Base-by-base conservation (phyloP, 305 asterid species). In the Stenogyne calaminthoides region DNA sequence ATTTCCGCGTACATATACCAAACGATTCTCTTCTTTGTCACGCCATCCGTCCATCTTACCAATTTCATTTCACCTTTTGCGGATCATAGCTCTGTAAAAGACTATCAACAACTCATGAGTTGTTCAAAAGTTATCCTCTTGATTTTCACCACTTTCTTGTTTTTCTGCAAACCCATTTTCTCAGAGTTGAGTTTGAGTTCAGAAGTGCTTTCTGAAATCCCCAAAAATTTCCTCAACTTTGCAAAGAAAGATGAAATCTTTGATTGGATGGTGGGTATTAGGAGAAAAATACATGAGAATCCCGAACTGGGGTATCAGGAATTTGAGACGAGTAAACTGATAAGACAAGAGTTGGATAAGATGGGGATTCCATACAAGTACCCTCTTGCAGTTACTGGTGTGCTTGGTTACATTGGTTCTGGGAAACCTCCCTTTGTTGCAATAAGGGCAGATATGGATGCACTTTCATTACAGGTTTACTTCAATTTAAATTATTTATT, bases 381-480 rank as follows among this genome's bases (percentile, higher is more conserved):
- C 78, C 98, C 98, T 32, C 51, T 90, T 80, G 93, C 99, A 7
- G 84, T 81, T 73, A 95, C 98, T 75, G 99, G 98, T 75, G 84
- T 95, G 34, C 75, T 92, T 77, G 98, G 91, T 10, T 92, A 72
- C 44, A 52, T 95, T 56, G 98, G 99, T 59, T 82, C 98, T 2
- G 99, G 98, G 8, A 68, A 92, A 32, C 87, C 97, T 70, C 99
- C 99, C 4, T 90, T 95, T 84, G 97, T 95, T 76, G 99, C 97
- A 4, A 71, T 95, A 37, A 85, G 99, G 80, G 99, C 99, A 1
- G 99, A 95, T 77, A 92, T 95, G 99, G 99, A 95, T 82, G 98
- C 99, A 9, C 95, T 95, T 58, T 47, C 97, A 34, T 29, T 95
- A 78, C 92, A 95, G 97, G 99, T 94, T 36, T 34, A 58, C 16